Evolutionary conservation across 78 protist genomes (phyloP).

Genomic region (Polysphondylium violaceum): DNA sequence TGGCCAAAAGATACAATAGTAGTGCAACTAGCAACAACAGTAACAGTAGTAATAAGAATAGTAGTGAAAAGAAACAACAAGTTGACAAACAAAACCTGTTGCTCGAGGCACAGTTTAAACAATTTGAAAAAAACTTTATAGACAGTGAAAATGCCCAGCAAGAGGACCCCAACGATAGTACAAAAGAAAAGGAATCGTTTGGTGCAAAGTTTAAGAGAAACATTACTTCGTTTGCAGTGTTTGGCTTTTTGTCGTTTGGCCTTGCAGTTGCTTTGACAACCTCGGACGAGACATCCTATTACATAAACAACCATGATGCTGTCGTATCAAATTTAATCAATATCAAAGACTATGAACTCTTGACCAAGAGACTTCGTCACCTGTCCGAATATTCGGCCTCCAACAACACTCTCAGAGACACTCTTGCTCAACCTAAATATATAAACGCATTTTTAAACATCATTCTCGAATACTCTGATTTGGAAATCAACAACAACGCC

Average conservation of each 20-base stretch:
- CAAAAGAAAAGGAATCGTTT: background rate
- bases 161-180: background rate
- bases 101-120: background rate
- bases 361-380: background rate
- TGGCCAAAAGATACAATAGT: background rate
- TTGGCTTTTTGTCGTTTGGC: conserved; percentile 60
- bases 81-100: background rate
- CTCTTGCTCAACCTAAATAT: conserved; percentile 15
- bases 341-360: conserved; percentile 12
- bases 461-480: conserved; percentile 41
- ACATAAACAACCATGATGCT: conserved; percentile 3
- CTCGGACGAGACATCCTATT: conserved; percentile 52
- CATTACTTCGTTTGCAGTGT: conserved; percentile 31
- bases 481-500: conserved; percentile 47
- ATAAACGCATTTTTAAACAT: conserved; percentile 33
- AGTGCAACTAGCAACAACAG: conserved; percentile 1
- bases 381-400: conserved; percentile 27
- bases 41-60: background rate
- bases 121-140: too few species aligned
- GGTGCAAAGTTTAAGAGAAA: conserved; percentile 24
- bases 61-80: background rate
- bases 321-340: background rate
- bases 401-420: conserved; percentile 35
- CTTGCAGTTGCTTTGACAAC: conserved; percentile 33
- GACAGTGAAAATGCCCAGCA: background rate